Base-by-base conservation (phyloP, 2,329 filamentous ascomycete genomes). In the Sarocladiaceae sp. region DNA sequence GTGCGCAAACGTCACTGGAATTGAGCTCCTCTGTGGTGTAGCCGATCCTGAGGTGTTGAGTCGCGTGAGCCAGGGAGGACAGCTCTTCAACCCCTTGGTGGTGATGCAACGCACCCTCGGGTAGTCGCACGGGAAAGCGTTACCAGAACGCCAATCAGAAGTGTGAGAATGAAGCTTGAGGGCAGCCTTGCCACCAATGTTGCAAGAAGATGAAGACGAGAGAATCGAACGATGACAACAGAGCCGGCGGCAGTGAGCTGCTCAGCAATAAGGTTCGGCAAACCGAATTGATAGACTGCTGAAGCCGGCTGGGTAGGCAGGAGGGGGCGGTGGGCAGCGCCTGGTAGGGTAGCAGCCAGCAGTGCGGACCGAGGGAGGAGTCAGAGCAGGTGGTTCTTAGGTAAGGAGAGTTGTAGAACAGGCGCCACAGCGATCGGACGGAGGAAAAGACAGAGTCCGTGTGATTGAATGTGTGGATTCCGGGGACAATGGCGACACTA, bases 391-490 rank as follows among this genome's bases (percentile, higher is more conserved):
- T n/a, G n/a, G n/a, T 18, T 24, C 23, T 41, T 41, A 41, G 37
- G 37, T 41, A 41, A 41, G 37, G 29, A 39, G 24, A 24, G 24
- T 41, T 29, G 37, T 41, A 41, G 24, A 41, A 24, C 37, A 41
- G 37, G 37, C 37, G 37, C 37, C 37, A 41, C 37, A 41, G 29
- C 3, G 23, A 6, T 15, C 21, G 33, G 12, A 41, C 29, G 37
- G 37, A 41, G 37, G 29, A 41, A 41, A 41, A 24, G 37, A 41
- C 26, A 24, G 29, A n/a, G 37, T 27, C 12, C 37, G 26, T 41
- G 37, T 41, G 37, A 41, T n/a, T n/a, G n/a, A n/a, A n/a, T 41
- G 24, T 41, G 37, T 41, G 37, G 37, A 29, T 41, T 41, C 37
- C 24, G 21, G 23, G 37, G 23, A 39, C 23, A 29, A 16, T 29